Percentiles rank a stretch among this genome's conserved stretches.
Evolutionary conservation across 495 filamentous ascomycete genomes (phyloP).

Genomic region (Friedmanniomyces endolithicus): DNA sequence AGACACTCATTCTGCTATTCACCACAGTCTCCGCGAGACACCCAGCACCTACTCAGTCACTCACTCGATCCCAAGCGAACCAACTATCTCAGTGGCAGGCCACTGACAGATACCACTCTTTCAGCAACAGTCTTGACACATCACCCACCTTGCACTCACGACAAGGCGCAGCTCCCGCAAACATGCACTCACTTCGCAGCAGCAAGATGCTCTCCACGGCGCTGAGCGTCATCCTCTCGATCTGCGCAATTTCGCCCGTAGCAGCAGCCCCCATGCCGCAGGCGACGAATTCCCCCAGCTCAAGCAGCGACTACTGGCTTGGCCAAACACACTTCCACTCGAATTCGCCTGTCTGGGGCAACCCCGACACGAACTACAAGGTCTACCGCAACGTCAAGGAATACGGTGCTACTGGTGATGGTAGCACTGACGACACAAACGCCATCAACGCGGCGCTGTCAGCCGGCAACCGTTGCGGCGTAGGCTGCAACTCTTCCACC

Average conservation of each 20-base stretch:
- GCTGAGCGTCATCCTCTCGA: conserved; percentile 17
- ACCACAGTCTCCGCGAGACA: conserved; percentile 1
- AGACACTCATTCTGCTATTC: conserved; percentile 1
- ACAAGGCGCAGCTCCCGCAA: too few species aligned
- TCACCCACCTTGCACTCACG: too few species aligned
- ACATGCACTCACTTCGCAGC: conserved; percentile 14
- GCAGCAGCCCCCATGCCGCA: conserved; percentile 4
- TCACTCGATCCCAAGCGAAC: background rate
- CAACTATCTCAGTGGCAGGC: conserved; percentile 13
- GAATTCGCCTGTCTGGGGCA: conserved; percentile 57
- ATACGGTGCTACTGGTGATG: conserved; percentile 36
- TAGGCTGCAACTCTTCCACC: conserved; percentile 39
- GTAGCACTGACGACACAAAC: conserved; percentile 40
- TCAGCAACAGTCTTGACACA: conserved; percentile 7
- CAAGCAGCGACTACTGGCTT: conserved; percentile 55
- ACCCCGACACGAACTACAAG: conserved; percentile 26
- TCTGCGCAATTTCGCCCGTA: conserved; percentile 1
- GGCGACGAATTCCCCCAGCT: background rate
- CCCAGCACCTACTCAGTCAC: background rate
- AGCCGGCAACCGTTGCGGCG: conserved; percentile 37
- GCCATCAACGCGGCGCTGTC: conserved; percentile 42
- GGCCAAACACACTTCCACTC: conserved; percentile 47
- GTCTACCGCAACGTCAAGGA: conserved; percentile 39
- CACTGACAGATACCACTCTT: conserved; percentile 15
- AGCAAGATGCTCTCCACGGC: conserved; percentile 9